These are phyloP conservation scores for Starmerella khaoyaiensis DNA, from an alignment of 805 yeast species.

Conservation along the genomic window DNA sequence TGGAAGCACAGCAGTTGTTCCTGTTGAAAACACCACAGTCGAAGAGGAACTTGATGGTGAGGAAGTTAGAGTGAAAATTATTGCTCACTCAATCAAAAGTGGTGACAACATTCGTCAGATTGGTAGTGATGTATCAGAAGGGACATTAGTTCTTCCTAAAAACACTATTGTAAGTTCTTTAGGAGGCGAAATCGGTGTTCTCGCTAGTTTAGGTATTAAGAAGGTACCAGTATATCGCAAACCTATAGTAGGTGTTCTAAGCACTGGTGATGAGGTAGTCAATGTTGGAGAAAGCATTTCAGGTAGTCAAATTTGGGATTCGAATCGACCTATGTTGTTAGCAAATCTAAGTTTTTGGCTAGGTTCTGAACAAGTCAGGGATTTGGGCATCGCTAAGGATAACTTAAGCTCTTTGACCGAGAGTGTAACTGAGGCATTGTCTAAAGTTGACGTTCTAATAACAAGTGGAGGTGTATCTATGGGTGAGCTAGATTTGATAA, in stretches of 20 bases:
- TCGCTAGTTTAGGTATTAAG: constrained; percentile 37
- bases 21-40: constrained; percentile 40
- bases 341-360: constrained; percentile 27
- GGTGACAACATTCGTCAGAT: constrained; percentile 37
- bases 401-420: constrained; percentile 24
- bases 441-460: constrained; percentile 32
- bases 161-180: constrained; percentile 31
- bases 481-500: constrained; percentile 43
- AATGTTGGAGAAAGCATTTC: constrained; percentile 24
- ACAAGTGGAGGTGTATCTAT: constrained; percentile 49
- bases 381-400: constrained; percentile 42
- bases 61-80: constrained; percentile 32
- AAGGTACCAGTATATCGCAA: constrained; percentile 31
- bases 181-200: constrained; percentile 41
- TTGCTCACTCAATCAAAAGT: constrained; percentile 30
- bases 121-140: constrained; percentile 38
- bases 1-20: constrained; percentile 43
- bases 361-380: constrained; percentile 31
- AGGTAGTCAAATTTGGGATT: constrained; percentile 39
- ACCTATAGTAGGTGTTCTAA: constrained; percentile 37
- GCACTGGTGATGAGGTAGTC: constrained; percentile 42
- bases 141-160: constrained; percentile 29
- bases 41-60: constrained; percentile 32
- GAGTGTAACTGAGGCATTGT: constrained; percentile 24
- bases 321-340: constrained; percentile 38